Evolutionary conservation across 148 eudicot species (phyloP).

Genomic region (Rhododendron simsii): DNA sequence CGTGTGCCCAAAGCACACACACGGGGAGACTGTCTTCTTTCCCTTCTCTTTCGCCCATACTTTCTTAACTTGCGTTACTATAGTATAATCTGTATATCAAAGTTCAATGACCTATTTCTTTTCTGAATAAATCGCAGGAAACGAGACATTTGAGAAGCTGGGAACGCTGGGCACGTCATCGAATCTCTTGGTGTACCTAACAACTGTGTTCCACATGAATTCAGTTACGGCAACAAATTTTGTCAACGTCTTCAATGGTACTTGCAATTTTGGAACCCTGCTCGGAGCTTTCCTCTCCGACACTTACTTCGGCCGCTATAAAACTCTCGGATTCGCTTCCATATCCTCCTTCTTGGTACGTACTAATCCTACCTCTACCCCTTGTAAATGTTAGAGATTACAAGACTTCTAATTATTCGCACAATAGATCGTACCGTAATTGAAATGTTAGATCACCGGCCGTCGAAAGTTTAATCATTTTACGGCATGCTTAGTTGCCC

Average conservation of each 20-base stretch:
- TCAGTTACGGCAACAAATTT: slow-evolving; percentile 37
- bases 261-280: slow-evolving; percentile 53
- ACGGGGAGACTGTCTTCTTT: neutral
- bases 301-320: slow-evolving; percentile 40
- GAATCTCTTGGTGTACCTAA: slow-evolving; percentile 55
- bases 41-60: neutral
- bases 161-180: slow-evolving; percentile 55
- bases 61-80: neutral
- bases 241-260: slow-evolving; percentile 50
- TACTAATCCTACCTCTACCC: neutral
- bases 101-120: neutral
- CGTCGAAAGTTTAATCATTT: too few species aligned
- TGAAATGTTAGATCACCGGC: too few species aligned
- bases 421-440: too few species aligned
- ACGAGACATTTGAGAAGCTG: slow-evolving; percentile 65
- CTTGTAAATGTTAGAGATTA: neutral
- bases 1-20: neutral
- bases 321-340: neutral
- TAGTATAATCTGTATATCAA: neutral
- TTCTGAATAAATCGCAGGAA: slow-evolving; percentile 27
- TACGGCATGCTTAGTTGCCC: neutral
- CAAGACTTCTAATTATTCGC: neutral
- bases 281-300: slow-evolving; percentile 55
- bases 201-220: slow-evolving; percentile 57
- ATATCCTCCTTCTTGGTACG: neutral